phyloP scores from a whole-genome alignment of 371 early-diverging fungal genomes.

The Mortierella sp. region DNA sequence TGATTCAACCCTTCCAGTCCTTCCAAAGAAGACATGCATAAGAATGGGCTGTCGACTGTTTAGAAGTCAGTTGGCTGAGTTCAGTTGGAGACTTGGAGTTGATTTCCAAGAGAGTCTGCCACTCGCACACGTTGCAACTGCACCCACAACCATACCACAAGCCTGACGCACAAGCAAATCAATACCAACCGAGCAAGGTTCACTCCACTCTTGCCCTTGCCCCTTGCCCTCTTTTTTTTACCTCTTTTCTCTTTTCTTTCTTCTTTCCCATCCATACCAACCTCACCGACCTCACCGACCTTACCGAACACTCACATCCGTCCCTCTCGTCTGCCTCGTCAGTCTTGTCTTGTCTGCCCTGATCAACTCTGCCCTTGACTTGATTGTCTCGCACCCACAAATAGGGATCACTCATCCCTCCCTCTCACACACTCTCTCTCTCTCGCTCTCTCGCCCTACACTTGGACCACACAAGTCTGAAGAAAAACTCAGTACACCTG shows the following conservation, averaged over 20 bases:
- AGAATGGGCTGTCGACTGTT: not conserved
- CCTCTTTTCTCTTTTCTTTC: not conserved
- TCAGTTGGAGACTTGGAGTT: too few relatives aligned
- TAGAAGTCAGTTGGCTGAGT: not conserved
- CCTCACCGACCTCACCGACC: not conserved
- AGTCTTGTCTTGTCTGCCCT: not conserved
- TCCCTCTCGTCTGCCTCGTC: not conserved
- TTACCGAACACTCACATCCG: not conserved
- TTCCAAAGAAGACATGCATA: not conserved
- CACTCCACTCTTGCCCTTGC: not conserved
- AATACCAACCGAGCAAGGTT: not conserved
- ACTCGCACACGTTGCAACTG: conserved; percentile 8
- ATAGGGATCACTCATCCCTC: not conserved
- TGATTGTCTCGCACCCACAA: not conserved
- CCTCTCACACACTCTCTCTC: not conserved
- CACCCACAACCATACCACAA: not conserved
- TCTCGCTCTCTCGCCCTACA: not conserved
- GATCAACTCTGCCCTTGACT: not conserved
- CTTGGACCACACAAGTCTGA: not conserved
- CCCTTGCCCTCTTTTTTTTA: too few relatives aligned
- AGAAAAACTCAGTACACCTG: not conserved
- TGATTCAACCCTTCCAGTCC: not conserved
- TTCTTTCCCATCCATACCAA: not conserved
- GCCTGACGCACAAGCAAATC: not conserved
- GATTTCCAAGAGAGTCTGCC: not conserved